A percentile compares a stretch with the other conserved stretches of the same genome.
These are phyloP conservation scores for Geotrichum cucujoidarum DNA, from an alignment of 1,139 yeast species.

Conservation along the genomic window DNA sequence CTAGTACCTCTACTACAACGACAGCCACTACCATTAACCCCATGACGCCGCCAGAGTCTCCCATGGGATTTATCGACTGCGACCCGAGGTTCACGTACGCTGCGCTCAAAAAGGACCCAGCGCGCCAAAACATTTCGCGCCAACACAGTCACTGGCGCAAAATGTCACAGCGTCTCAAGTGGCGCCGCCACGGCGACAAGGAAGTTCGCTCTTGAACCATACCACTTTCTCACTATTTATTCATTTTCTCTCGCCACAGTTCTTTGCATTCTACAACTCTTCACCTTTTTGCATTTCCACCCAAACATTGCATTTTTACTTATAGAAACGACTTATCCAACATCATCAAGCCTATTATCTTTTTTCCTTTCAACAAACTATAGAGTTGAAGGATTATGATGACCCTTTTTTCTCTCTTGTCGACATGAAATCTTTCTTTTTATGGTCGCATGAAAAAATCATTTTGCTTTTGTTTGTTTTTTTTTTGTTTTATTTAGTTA, in stretches of 20 bases:
- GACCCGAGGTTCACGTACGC: background rate
- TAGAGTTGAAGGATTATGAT: too few relatives aligned
- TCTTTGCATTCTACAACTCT: background rate
- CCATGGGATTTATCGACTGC: constrained; percentile 5
- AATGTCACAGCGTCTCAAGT: constrained; percentile 20
- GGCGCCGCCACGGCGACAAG: constrained; percentile 18
- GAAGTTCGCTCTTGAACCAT: constrained; percentile 11
- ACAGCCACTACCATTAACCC: too few relatives aligned
- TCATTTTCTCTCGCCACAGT: background rate
- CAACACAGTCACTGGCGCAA: constrained; percentile 20
- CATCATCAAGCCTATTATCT: too few relatives aligned
- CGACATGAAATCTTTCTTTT: too few relatives aligned
- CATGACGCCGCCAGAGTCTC: constrained; percentile 21
- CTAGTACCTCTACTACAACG: background rate
- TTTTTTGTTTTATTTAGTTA: too few relatives aligned
- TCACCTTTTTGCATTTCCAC: background rate
- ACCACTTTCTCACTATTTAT: background rate
- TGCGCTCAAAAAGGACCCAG: background rate
- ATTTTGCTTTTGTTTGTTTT: too few relatives aligned
- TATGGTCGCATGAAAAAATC: too few relatives aligned
- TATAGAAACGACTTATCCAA: too few relatives aligned
- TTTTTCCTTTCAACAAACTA: too few relatives aligned
- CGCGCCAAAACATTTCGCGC: background rate
- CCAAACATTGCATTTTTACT: too few relatives aligned
- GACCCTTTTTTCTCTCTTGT: too few relatives aligned